Evolutionary conservation across 2,329 filamentous ascomycete species (phyloP).

Genomic region (Pseudocercospora fijiensis): DNA sequence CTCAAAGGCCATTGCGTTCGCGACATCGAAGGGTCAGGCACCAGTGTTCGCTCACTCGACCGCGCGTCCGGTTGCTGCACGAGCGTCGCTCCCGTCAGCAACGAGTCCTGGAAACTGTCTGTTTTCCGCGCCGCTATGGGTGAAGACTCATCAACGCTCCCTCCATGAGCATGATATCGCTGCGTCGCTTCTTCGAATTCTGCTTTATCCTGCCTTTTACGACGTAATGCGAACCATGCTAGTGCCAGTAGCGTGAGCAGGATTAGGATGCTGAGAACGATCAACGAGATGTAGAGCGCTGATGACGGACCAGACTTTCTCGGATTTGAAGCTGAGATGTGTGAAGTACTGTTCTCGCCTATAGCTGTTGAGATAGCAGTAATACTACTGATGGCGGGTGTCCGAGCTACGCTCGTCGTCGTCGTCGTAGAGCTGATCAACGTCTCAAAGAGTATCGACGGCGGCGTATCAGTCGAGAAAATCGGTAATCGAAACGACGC

Average conservation of each 20-base stretch:
- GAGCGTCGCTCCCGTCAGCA: not conserved
- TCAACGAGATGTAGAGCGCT: slow-evolving; percentile 10
- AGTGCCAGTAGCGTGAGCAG: slow-evolving; percentile 10
- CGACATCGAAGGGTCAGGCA: not conserved
- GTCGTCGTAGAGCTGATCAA: not conserved
- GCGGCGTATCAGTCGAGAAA: not conserved
- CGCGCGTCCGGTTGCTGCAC: slow-evolving; percentile 1
- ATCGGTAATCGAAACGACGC: not conserved
- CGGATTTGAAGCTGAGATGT: not conserved
- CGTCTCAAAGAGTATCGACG: not conserved
- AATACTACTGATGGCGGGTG: not conserved
- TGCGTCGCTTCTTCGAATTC: slow-evolving; percentile 1
- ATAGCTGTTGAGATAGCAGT: not conserved
- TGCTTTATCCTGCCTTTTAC: slow-evolving; percentile 2
- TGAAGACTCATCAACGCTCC: not conserved
- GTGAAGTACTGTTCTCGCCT: not conserved
- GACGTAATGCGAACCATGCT: slow-evolving; percentile 11
- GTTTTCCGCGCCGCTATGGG: not conserved
- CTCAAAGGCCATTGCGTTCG: slow-evolving; percentile 4
- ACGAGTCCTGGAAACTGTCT: not conserved
- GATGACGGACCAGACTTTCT: slow-evolving; percentile 3
- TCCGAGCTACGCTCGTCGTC: not conserved
- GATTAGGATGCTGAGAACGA: slow-evolving; percentile 15
- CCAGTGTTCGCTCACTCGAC: slow-evolving; percentile 10
- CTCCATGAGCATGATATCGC: not conserved